phyloP scores from a whole-genome alignment of 257 asterid genomes.

The Solanum chaucha region DNA sequence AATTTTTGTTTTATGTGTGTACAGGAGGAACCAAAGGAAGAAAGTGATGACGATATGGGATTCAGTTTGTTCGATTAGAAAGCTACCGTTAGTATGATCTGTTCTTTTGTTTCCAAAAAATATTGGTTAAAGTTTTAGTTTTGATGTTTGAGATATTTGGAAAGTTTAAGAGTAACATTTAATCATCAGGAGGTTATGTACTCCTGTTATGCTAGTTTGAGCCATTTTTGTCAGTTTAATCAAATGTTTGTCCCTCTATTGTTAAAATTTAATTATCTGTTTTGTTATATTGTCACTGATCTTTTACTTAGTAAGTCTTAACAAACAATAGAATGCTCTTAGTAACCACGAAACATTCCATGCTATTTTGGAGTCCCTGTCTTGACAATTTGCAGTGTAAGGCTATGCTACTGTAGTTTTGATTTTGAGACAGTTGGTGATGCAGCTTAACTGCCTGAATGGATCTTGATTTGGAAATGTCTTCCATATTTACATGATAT shows the following conservation, averaged over 20 bases:
- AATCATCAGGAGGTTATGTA: background rate
- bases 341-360: background rate
- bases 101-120: background rate
- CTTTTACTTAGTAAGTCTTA: background rate
- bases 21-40: conserved; percentile 52
- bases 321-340: background rate
- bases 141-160: background rate
- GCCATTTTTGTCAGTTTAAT: background rate
- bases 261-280: background rate
- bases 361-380: background rate
- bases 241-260: background rate
- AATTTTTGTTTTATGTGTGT: background rate
- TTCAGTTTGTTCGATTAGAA: conserved; percentile 42
- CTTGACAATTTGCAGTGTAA: background rate
- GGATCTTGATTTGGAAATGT: background rate
- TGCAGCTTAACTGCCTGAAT: background rate
- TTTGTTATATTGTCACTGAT: background rate
- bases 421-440: background rate
- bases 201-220: background rate
- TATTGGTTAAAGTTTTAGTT: background rate
- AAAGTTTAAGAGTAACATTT: background rate
- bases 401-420: background rate
- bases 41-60: conserved; percentile 46
- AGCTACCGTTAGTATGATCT: background rate
- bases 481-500: background rate